A percentile compares a stretch with the other conserved stretches of the same genome.
These are phyloP conservation scores for Trypanosoma cruzi DNA, from an alignment of 208 protist species.

Conservation along the genomic window DNA sequence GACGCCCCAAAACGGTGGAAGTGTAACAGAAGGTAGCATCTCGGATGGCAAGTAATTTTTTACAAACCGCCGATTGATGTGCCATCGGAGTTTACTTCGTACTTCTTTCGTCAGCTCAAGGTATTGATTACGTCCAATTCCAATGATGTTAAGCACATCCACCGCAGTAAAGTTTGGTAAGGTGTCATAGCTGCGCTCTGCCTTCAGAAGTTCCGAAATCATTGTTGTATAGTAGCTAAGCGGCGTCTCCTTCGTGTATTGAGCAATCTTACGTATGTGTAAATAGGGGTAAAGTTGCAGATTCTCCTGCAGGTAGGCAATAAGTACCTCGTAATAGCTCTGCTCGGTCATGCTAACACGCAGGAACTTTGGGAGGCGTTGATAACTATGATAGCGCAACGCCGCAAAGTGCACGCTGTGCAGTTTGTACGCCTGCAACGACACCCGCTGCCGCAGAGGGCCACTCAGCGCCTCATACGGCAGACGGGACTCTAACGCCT, in stretches of 20 bases:
- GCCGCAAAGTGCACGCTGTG: slow-evolving; percentile 44
- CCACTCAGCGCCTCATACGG: slow-evolving; percentile 56
- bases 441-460: slow-evolving; percentile 72
- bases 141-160: slow-evolving; percentile 93
- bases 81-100: slow-evolving; percentile 86
- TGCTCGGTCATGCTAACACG: slow-evolving; percentile 44
- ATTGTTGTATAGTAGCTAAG: slow-evolving; percentile 79
- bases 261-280: slow-evolving; percentile 55
- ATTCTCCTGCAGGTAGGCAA: slow-evolving; percentile 44
- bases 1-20: slow-evolving; percentile 65
- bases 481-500: slow-evolving; percentile 49
- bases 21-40: slow-evolving; percentile 41
- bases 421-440: slow-evolving; percentile 46
- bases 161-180: slow-evolving; percentile 98
- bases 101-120: slow-evolving; percentile 96
- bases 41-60: slow-evolving; percentile 61
- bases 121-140: slow-evolving; percentile 97
- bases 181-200: slow-evolving; percentile 92
- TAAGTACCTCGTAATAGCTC: slow-evolving; percentile 76
- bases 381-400: slow-evolving; percentile 60
- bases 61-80: slow-evolving; percentile 65
- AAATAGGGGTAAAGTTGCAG: slow-evolving; percentile 85
- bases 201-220: slow-evolving; percentile 71
- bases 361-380: slow-evolving; percentile 69
- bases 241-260: slow-evolving; percentile 71